A percentile compares a stretch with the other conserved stretches of the same genome.
Conservation (phyloP, 768 basidiomycete genomes). For the Lanmaoa pseudosensibilis region DNA sequence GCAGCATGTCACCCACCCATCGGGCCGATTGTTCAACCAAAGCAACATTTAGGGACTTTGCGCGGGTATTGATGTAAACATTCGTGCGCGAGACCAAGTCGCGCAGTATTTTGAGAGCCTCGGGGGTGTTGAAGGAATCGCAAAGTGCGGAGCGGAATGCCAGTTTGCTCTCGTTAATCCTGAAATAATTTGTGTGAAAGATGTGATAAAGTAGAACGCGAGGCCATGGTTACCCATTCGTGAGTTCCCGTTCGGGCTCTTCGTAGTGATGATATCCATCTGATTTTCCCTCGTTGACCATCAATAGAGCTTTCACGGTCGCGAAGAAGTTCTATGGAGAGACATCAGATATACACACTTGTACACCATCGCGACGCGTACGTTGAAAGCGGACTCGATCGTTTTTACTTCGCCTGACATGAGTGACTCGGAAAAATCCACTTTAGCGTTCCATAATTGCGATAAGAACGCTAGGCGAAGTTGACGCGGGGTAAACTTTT, state of each 20-base stretch:
- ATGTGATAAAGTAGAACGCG: constrained; percentile 2
- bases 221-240: constrained; percentile 49
- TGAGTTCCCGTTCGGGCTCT: constrained; percentile 65
- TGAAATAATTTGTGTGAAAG: constrained; percentile 33
- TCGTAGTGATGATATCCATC: constrained; percentile 69
- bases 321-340: constrained; percentile 86
- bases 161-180: constrained; percentile 71
- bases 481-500: constrained; percentile 81
- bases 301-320: constrained; percentile 76
- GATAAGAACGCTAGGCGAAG: constrained; percentile 88
- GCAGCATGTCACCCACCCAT: constrained; percentile 74
- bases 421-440: constrained; percentile 90
- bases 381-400: constrained; percentile 83
- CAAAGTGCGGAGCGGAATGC: constrained; percentile 85
- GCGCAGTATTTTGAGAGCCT: constrained; percentile 70
- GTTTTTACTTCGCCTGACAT: constrained; percentile 89
- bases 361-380: constrained; percentile 38
- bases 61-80: constrained; percentile 76
- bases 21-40: constrained; percentile 63
- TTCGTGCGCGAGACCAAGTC: constrained; percentile 85
- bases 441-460: constrained; percentile 88
- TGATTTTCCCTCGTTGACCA: constrained; percentile 45
- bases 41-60: constrained; percentile 56
- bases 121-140: constrained; percentile 96
- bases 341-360: constrained; percentile 1